Evolutionary conservation across 257 asterid genomes (phyloP), one percentile per base, ranked within the genome.

Genomic region (Striga asiatica): DNA sequence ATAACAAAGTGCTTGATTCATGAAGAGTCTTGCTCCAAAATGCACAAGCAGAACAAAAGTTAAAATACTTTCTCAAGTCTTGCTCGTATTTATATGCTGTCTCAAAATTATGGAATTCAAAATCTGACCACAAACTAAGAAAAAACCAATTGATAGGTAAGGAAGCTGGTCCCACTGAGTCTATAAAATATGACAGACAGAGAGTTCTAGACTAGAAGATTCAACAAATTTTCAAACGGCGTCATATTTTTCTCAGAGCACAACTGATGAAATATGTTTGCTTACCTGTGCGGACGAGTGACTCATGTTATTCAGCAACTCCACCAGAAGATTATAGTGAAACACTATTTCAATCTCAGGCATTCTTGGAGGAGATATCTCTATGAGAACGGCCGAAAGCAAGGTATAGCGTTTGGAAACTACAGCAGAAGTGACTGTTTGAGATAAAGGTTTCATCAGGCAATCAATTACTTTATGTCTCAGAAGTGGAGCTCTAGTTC

Each of bases 251-350:
- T 32, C 27, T 42, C 43, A 54, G 28, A 57, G 46, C 22, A 56
- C 2, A 28, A 22, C 58, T 35, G 43, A 22, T n/a, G 42, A 43
- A 43, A 69, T 32, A 56, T 27, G 51, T 47, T 65, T 48, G 50
- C 89, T 84, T 78, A 92, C 99, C 68, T 92, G 97, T 17, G 95
- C 93, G 64, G 99, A 92, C 20, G 95, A 78, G 78, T 88, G 99
- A 57, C 68, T 82, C 99, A 88, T 92, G 78, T 78, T 79, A 73
- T 76, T 64, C 74, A 92, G 76, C 71, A 88, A 77, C 79, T 92
- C 97, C 66, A 84, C 72, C 77, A 92, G 78, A 76, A 92, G 94
- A 65, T 66, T 74, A 75, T 68, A 50, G 67, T 92, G 99, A 74
- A 78, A 72, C 64, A 66, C 71, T 49, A 69, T 50, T 75, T 92